phyloP scores from a whole-genome alignment of 257 asterid genomes.

The Nicotiana attenuata region DNA sequence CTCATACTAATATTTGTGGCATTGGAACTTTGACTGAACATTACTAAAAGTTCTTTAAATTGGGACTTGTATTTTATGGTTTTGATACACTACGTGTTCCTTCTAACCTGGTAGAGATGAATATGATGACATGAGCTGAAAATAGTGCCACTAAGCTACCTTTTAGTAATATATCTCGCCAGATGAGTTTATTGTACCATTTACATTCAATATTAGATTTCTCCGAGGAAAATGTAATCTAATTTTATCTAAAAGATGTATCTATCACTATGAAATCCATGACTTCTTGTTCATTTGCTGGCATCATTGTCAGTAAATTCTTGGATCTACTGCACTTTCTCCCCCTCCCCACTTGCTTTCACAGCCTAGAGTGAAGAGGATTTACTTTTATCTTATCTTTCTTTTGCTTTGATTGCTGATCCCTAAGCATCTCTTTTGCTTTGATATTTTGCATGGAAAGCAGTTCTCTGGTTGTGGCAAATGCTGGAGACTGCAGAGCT shows the following conservation, averaged over 20 bases:
- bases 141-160: neutral
- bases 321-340: neutral
- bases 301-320: neutral
- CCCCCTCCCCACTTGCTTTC: neutral
- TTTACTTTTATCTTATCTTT: neutral
- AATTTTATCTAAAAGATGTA: neutral
- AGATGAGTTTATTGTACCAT: neutral
- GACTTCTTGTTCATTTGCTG: neutral
- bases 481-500: slow-evolving; percentile 97
- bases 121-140: neutral
- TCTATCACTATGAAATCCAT: neutral
- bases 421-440: neutral
- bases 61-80: neutral
- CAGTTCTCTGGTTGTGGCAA: slow-evolving; percentile 92
- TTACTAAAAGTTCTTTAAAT: neutral
- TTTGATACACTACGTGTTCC: neutral
- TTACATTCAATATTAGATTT: neutral
- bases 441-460: slow-evolving; percentile 12
- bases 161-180: neutral
- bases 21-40: neutral
- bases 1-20: neutral
- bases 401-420: neutral
- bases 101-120: neutral
- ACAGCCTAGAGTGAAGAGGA: neutral
- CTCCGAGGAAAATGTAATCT: neutral